Percentiles rank a stretch among this genome's conserved stretches.
Conservation (phyloP, 2,329 filamentous ascomycete species). For the Fusarium sp. region DNA sequence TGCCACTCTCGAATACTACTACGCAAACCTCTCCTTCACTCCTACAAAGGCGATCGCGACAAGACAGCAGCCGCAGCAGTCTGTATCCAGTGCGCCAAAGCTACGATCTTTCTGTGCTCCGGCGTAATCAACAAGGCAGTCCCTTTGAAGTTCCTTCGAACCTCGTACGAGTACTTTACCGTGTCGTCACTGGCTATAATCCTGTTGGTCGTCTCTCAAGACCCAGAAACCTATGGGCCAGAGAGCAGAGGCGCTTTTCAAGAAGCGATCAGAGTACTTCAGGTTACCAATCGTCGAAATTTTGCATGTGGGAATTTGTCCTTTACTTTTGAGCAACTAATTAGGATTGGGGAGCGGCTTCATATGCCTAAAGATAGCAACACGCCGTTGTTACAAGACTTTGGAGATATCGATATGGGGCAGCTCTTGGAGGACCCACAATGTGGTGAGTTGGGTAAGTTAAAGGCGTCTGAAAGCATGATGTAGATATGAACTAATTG, state of each 20-base stretch:
- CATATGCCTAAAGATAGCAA: not conserved
- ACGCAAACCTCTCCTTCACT: not conserved
- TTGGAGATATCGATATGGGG: not conserved
- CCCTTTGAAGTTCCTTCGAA: not conserved
- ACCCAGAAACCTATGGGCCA: not conserved
- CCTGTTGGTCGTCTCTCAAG: not conserved
- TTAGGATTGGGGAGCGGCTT: not conserved
- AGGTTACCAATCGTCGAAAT: not conserved
- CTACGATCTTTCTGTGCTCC: fast-evolving
- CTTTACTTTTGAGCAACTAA: not conserved
- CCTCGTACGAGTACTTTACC: not conserved
- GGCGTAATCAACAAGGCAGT: not conserved
- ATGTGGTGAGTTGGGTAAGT: not conserved
- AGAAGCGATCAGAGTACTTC: not conserved
- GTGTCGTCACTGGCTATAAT: not conserved
- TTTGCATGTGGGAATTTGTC: not conserved
- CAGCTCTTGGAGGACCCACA: not conserved
- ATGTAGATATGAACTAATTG: not conserved
- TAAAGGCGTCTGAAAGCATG: fast-evolving
- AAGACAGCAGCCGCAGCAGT: not conserved
- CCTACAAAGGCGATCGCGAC: not conserved
- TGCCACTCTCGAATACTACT: not conserved
- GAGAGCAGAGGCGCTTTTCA: not conserved
- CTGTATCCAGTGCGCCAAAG: not conserved
- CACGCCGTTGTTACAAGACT: not conserved